phyloP scores from a whole-genome alignment of 176 grass and related monocot genomes.

The Paspalum notatum region DNA sequence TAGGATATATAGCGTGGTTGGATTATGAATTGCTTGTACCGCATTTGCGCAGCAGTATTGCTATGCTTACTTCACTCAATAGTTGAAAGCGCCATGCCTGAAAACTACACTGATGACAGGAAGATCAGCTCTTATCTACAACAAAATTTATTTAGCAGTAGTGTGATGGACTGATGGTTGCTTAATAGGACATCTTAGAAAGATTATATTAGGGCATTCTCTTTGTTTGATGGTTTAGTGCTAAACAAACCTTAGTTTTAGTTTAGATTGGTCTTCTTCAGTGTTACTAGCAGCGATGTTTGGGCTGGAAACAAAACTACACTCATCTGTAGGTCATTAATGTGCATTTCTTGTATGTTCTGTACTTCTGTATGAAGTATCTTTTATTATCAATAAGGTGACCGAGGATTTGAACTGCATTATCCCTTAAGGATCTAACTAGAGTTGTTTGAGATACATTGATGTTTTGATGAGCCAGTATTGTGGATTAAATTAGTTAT shows the following conservation, averaged over 20 bases:
- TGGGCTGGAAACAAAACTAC: neutral
- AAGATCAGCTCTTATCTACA: constrained; percentile 10
- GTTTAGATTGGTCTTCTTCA: constrained; percentile 9
- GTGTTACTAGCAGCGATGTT: constrained; percentile 7
- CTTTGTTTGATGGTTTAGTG: neutral
- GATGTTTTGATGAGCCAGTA: constrained; percentile 2
- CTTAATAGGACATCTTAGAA: constrained; percentile 17
- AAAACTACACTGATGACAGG: neutral
- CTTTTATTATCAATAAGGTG: neutral
- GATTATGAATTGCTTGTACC: neutral
- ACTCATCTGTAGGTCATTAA: constrained; percentile 19
- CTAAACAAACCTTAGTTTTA: constrained; percentile 26
- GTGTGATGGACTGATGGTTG: neutral
- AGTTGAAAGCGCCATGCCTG: neutral
- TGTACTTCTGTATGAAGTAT: constrained; percentile 15
- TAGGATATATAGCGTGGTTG: neutral
- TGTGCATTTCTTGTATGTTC: constrained; percentile 4
- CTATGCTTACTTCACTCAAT: constrained; percentile 34
- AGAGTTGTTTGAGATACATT: neutral
- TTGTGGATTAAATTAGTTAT: neutral
- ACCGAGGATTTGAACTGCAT: neutral
- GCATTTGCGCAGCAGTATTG: neutral
- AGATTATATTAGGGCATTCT: neutral
- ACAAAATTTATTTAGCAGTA: constrained; percentile 7
- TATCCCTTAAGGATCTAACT: constrained; percentile 12